Evolutionary conservation across 2,329 filamentous ascomycete genomes (phyloP).

Genomic region (Dryadomyces sulphureus): DNA sequence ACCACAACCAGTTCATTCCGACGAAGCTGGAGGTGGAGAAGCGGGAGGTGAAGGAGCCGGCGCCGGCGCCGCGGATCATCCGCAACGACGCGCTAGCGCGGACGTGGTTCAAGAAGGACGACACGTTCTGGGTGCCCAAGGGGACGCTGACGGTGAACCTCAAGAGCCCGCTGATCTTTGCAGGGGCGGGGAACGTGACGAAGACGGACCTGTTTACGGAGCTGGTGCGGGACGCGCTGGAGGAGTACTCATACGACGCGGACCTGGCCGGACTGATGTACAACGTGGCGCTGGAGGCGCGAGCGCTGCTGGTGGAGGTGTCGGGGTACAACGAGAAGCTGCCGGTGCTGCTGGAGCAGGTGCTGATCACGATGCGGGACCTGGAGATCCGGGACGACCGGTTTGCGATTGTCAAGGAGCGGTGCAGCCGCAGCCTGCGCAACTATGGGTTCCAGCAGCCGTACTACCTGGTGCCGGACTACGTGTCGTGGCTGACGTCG

Average conservation of each 20-base stretch:
- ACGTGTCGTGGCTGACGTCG: constrained; percentile 62
- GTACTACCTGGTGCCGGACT: constrained; percentile 76
- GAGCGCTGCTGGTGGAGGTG: constrained; percentile 64
- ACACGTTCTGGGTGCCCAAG: constrained; percentile 96
- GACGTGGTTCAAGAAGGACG: constrained; percentile 97
- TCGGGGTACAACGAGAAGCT: constrained; percentile 96
- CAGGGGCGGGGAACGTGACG: constrained; percentile 63
- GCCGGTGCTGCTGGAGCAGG: constrained; percentile 76
- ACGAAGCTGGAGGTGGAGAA: constrained; percentile 88
- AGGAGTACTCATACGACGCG: constrained; percentile 91
- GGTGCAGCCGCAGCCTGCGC: constrained; percentile 57
- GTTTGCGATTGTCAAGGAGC: constrained; percentile 84
- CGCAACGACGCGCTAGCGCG: constrained; percentile 69
- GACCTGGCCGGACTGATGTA: constrained; percentile 85
- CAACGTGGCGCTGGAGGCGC: constrained; percentile 54
- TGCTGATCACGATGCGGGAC: constrained; percentile 70
- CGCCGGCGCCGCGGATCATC: constrained; percentile 63
- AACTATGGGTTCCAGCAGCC: constrained; percentile 84
- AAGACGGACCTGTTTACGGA: constrained; percentile 72
- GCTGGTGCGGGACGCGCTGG: constrained; percentile 73
- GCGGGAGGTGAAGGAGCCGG: constrained; percentile 67
- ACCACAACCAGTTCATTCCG: constrained; percentile 91
- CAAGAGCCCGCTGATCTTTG: constrained; percentile 62
- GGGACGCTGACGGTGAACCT: constrained; percentile 73
- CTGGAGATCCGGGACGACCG: constrained; percentile 73